phyloP scores from a whole-genome alignment of 768 basidiomycete species.

The Lyophyllum semitale region DNA sequence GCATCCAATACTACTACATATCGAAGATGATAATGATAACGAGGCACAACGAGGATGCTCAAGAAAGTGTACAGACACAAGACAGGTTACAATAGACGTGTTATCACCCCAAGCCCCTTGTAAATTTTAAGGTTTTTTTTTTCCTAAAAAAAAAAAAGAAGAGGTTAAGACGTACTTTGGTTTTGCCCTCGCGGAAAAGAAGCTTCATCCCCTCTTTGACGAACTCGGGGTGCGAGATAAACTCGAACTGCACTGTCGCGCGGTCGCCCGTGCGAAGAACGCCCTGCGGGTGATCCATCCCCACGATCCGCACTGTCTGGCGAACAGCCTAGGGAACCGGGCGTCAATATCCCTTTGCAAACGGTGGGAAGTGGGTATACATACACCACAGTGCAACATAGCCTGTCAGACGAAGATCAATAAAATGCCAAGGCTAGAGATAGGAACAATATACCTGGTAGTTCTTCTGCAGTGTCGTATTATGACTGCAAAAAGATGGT shows the following conservation, averaged over 20 bases:
- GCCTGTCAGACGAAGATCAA: conserved; percentile 44
- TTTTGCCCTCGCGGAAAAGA: conserved; percentile 93
- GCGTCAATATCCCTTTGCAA: conserved; percentile 1
- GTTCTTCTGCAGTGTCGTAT: conserved; percentile 89
- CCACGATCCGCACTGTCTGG: conserved; percentile 90
- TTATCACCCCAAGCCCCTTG: conserved; percentile 82
- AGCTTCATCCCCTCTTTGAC: conserved; percentile 93
- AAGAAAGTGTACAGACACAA: background rate
- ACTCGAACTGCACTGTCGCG: conserved; percentile 93
- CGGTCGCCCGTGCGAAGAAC: conserved; percentile 93
- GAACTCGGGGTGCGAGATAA: conserved; percentile 89
- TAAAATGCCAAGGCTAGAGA: background rate
- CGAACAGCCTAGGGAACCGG: conserved; percentile 66
- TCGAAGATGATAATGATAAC: background rate
- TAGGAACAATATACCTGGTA: conserved; percentile 68
- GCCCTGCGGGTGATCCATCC: conserved; percentile 87
- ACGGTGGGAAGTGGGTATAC: conserved; percentile 21
- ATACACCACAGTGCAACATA: conserved; percentile 90
- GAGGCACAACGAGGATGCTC: background rate
- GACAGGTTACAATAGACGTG: conserved; percentile 53
- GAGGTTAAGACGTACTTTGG: conserved; percentile 63
- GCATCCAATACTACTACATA: background rate
- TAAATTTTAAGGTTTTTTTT: background rate
- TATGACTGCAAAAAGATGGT: conserved; percentile 56
- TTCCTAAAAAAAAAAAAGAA: background rate